Evolutionary conservation across 2,329 filamentous ascomycete species (phyloP).

Genomic region (Pseudocercospora musae): DNA sequence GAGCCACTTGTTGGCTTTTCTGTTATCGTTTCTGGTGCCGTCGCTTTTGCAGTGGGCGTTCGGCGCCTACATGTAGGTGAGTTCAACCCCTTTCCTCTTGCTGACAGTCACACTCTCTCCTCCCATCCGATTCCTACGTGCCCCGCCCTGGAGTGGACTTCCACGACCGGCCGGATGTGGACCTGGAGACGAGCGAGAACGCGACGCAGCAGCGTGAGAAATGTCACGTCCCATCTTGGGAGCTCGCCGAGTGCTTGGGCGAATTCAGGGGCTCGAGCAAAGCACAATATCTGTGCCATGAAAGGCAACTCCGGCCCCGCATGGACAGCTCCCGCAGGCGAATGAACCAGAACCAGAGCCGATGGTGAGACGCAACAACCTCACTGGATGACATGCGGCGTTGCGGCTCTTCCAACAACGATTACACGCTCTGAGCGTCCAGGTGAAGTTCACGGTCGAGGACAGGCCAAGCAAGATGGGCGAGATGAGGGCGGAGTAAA

Average conservation of each 20-base stretch:
- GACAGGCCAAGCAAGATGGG: not conserved
- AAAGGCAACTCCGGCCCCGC: not conserved
- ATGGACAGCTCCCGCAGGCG: not conserved
- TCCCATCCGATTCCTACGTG: not conserved
- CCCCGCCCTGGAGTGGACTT: not conserved
- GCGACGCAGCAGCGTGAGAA: not conserved
- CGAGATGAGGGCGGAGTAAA: not conserved
- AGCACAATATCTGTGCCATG: not conserved
- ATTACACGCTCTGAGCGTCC: not conserved
- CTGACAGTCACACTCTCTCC: not conserved
- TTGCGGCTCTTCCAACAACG: not conserved
- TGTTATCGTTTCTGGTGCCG: not conserved
- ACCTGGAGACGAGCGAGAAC: not conserved
- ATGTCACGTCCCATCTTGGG: not conserved
- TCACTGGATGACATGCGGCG: not conserved
- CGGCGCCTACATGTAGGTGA: not conserved
- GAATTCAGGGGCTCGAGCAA: not conserved
- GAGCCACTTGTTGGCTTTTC: not conserved
- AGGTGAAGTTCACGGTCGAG: not conserved
- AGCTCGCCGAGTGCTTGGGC: not conserved
- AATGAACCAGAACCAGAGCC: not conserved
- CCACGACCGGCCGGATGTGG: not conserved
- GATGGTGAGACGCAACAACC: not conserved
- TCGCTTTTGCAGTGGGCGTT: not conserved
- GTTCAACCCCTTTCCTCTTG: not conserved